A percentile compares a stretch with the other conserved stretches of the same genome.
These are phyloP conservation scores for Leucosporidium creatinivorum DNA, from an alignment of 768 basidiomycete species.

Conservation along the genomic window DNA sequence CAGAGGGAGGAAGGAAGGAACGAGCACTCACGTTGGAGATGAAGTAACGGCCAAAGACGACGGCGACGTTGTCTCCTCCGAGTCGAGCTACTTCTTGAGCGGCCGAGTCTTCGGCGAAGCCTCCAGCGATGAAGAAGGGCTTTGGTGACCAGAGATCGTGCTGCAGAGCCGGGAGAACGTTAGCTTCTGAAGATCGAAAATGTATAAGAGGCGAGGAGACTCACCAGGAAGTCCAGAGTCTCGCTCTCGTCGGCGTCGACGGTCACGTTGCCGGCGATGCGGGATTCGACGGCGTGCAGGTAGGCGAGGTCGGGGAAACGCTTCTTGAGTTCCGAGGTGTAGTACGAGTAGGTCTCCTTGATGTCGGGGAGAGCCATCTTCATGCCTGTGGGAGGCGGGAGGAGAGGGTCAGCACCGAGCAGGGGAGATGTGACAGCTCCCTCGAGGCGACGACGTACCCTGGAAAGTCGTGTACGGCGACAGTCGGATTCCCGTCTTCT, in stretches of 20 bases:
- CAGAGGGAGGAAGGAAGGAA: constrained; percentile 4
- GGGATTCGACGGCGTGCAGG: constrained; percentile 50
- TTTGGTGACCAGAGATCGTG: constrained; percentile 29
- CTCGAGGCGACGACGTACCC: constrained; percentile 13
- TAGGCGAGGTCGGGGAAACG: constrained; percentile 48
- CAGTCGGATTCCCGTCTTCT: constrained; percentile 52
- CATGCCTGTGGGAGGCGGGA: constrained; percentile 19
- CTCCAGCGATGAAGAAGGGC: constrained; percentile 29
- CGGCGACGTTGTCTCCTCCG: constrained; percentile 11
- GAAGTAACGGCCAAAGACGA: constrained; percentile 32
- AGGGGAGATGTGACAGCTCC: neutral
- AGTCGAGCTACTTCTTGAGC: constrained; percentile 3
- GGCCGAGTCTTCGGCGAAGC: constrained; percentile 16
- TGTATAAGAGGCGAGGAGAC: neutral
- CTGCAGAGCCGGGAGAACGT: no score
- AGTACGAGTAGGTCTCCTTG: constrained; percentile 43
- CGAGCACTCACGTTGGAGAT: constrained; percentile 13
- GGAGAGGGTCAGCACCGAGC: neutral
- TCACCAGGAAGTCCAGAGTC: constrained; percentile 25
- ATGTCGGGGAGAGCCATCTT: constrained; percentile 26
- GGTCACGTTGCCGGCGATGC: constrained; percentile 21
- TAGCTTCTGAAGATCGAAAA: no score
- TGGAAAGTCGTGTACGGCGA: constrained; percentile 41
- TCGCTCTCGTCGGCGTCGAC: constrained; percentile 3
- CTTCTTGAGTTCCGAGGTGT: constrained; percentile 49